Evolutionary conservation across 23 red algal species (phyloP), one percentile per base, ranked within the genome.

Genomic region (Agarophyton chilense): DNA sequence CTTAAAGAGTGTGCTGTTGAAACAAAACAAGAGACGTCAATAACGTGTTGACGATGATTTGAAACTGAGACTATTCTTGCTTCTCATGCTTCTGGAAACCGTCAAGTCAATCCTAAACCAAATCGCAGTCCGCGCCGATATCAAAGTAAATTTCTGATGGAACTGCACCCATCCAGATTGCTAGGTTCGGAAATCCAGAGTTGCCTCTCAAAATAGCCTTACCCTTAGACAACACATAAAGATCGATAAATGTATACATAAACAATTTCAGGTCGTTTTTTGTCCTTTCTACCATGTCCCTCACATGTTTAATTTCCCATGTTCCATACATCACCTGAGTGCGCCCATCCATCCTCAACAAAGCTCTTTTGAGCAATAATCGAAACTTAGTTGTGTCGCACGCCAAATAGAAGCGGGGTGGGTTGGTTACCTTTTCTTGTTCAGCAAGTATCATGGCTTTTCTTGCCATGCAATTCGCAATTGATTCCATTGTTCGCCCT

Each of bases 141-240:
- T 65, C 60, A 14, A 33, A 65, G 60, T 65, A 35, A 26, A 65
- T 65, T 17, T 65, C 9, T 9, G 25, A 16, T 6, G 60, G 60
- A 0, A 84, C 24, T 5, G 80, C 39, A 14, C 80, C 80, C 80
- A 84, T 84, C 80, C 80, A 84, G 3, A 68, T 43, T 45, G 80
- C 80, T 18, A 84, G 43, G 24, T 84, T 68, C 60, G 80, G 21
- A 68, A 84, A 84, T 25, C 80, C 80, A 64, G 80, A 84, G 8
- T 52, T 33, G n/a, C 53, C 28, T 18, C 60, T 21, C 12, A 84
- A 29, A 45, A 84, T 64, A 44, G 58, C 29, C 13, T 19, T 13
- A 84, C 40, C 58, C 25, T 84, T 70, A 0, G 80, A 84, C n/a
- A 84, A 64, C 26, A 84, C 13, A 34, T 50, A 84, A 25, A 84